Evolutionary conservation across 73 alveolate species (phyloP), one percentile per base, ranked within the genome.

Genomic region (Paramecium biaurelia): DNA sequence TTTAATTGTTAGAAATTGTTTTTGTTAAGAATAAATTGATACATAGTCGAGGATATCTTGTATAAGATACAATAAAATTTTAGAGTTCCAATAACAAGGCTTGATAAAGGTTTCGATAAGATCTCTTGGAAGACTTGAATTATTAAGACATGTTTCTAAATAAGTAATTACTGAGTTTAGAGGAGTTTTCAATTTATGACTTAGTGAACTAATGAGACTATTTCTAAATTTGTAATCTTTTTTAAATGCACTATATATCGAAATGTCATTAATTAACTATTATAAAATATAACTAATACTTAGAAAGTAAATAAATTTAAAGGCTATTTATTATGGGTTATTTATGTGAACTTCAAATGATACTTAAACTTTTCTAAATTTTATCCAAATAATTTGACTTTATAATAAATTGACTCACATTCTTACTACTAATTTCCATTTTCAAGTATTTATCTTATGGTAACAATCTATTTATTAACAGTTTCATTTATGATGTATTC

Each of bases 101-200:
- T 79, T 30, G 23, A 79, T 79, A 8, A n/a, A 79, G 2, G 20
- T 79, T 42, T 38, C 30, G 3, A 41, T 43, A 0, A 79, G 26
- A 1, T 24, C 28, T 24, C 20, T 18, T 20, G 41, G 23, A 12
- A 79, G 34, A 7, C 7, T 14, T 12, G n/a, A 8, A 23, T 79
- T 35, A 4, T 21, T 21, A 20, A 45, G 28, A 2, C 63, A 24
- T 5, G 47, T 24, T 42, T 79, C 70, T 21, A 79, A 14, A 79
- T 79, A 23, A 43, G 42, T 79, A 24, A 79, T 24, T 3, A 41
- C 90, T 12, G 76, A 8, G 14, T 47, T 38, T 18, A 79, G 49
- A 24, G 90, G 90, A 2, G 90, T 79, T 45, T 79, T 79, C 26
- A 79, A 79, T 79, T 79, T 79, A 47, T 79, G 90, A 37, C 67